Percentiles rank a stretch among this genome's conserved stretches.
phyloP scores from a whole-genome alignment of 208 protist species.

The Crithidia mellificae region DNA sequence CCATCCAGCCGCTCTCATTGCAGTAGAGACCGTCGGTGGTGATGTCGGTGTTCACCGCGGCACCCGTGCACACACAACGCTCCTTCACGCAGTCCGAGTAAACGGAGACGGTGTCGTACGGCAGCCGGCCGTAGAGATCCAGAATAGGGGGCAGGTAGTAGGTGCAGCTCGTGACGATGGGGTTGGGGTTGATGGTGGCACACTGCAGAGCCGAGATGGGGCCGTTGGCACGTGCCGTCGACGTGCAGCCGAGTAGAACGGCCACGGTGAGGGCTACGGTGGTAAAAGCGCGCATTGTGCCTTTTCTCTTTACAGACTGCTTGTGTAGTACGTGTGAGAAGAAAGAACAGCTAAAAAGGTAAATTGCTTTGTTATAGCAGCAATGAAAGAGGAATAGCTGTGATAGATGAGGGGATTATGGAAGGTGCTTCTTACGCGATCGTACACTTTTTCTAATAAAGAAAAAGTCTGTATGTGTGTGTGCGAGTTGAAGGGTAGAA shows the following conservation, averaged over 20 bases:
- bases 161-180: slow-evolving; percentile 36
- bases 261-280: background rate
- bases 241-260: slow-evolving; percentile 12
- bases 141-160: slow-evolving; percentile 29
- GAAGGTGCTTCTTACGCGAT: too few species aligned
- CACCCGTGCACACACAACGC: slow-evolving; percentile 52
- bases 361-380: too few species aligned
- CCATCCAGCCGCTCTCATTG: slow-evolving; percentile 32
- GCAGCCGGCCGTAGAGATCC: slow-evolving; percentile 36
- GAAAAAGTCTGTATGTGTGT: too few species aligned
- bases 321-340: background rate
- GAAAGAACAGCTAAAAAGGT: too few species aligned
- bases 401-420: too few species aligned
- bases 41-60: slow-evolving; percentile 18
- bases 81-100: slow-evolving; percentile 50
- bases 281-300: slow-evolving; percentile 6
- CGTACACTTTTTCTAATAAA: too few species aligned
- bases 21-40: slow-evolving; percentile 47
- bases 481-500: too few species aligned
- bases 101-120: slow-evolving; percentile 33
- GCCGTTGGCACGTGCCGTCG: slow-evolving; percentile 17
- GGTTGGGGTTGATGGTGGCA: slow-evolving; percentile 46
- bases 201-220: slow-evolving; percentile 48
- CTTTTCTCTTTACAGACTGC: background rate
- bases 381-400: too few species aligned